Evolutionary conservation across 257 asterid genomes (phyloP).

Genomic region (Primulina tabacum): DNA sequence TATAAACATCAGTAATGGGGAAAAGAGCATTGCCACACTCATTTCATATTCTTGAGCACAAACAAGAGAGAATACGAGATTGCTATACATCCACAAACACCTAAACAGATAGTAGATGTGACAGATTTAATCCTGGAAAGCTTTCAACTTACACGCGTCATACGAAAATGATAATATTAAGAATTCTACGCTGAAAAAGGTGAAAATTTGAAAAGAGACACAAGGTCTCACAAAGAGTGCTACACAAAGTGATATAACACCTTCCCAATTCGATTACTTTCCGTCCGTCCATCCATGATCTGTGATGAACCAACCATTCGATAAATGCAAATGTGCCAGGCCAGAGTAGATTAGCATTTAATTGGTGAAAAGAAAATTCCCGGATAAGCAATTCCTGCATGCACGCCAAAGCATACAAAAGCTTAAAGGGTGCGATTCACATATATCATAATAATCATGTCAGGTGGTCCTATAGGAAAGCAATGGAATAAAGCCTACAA

Average conservation of each 20-base stretch:
- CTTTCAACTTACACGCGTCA: neutral
- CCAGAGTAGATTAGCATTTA: conserved; percentile 93
- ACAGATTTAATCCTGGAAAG: neutral
- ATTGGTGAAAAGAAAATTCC: conserved; percentile 84
- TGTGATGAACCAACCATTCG: conserved; percentile 73
- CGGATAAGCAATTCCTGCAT: conserved; percentile 72
- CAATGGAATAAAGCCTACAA: neutral
- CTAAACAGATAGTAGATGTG: neutral
- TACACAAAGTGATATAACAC: conserved; percentile 29
- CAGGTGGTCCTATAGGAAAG: conserved; percentile 6
- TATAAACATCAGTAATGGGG: conserved; percentile 18
- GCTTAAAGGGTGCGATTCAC: neutral
- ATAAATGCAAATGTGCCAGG: conserved; percentile 95
- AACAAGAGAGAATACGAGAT: neutral
- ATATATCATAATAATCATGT: neutral
- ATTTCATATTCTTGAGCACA: conserved; percentile 4
- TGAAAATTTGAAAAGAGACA: conserved; percentile 2
- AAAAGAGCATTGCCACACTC: neutral
- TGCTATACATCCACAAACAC: neutral
- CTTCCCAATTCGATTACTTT: conserved; percentile 80
- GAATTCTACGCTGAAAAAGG: neutral
- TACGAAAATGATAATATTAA: neutral
- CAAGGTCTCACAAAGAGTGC: neutral
- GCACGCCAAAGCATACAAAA: conserved; percentile 22
- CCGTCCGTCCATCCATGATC: conserved; percentile 57